These are phyloP conservation scores for Ophiocordyceps sinensis DNA, from an alignment of 2,329 filamentous ascomycete species.

Conservation along the genomic window DNA sequence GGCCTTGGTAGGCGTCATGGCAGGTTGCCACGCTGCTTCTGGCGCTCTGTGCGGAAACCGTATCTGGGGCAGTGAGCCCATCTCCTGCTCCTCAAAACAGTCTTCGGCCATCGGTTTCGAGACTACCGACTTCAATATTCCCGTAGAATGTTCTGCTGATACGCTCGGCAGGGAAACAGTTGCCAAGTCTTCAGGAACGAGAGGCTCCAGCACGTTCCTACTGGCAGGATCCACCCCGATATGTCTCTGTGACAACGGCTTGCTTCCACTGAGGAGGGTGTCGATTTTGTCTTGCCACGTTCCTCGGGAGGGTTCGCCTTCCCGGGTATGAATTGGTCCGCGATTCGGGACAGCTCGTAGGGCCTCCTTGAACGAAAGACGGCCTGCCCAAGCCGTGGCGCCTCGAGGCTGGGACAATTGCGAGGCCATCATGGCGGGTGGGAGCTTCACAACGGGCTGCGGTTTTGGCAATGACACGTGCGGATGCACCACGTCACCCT, in stretches of 20 bases:
- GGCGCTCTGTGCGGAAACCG: constrained; percentile 50
- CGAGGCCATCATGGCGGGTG: constrained; percentile 31
- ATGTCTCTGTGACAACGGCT: constrained; percentile 41
- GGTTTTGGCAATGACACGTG: constrained; percentile 56
- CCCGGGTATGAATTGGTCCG: constrained; percentile 6
- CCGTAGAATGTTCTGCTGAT: constrained; percentile 10
- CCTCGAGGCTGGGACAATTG: constrained; percentile 11
- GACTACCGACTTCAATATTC: constrained; percentile 29
- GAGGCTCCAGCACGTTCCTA: constrained; percentile 49
- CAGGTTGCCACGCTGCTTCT: constrained; percentile 48
- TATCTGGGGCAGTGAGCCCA: constrained; percentile 60
- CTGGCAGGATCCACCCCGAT: constrained; percentile 54
- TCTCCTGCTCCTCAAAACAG: constrained; percentile 70
- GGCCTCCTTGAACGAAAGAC: constrained; percentile 16
- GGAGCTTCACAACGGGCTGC: constrained; percentile 68
- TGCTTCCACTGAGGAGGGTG: constrained; percentile 55
- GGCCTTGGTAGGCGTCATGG: constrained; percentile 36
- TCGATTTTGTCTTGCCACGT: constrained; percentile 80
- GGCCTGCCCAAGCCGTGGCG: constrained; percentile 21
- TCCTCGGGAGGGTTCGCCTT: constrained; percentile 22
- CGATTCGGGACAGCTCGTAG: constrained; percentile 10
- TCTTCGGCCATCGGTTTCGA: constrained; percentile 63
- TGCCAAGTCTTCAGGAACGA: constrained; percentile 32
- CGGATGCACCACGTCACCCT: constrained; percentile 49
- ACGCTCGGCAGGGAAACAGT: constrained; percentile 53